Conservation (phyloP, 2,329 filamentous ascomycete genomes). For the Verticillium dahliae region DNA sequence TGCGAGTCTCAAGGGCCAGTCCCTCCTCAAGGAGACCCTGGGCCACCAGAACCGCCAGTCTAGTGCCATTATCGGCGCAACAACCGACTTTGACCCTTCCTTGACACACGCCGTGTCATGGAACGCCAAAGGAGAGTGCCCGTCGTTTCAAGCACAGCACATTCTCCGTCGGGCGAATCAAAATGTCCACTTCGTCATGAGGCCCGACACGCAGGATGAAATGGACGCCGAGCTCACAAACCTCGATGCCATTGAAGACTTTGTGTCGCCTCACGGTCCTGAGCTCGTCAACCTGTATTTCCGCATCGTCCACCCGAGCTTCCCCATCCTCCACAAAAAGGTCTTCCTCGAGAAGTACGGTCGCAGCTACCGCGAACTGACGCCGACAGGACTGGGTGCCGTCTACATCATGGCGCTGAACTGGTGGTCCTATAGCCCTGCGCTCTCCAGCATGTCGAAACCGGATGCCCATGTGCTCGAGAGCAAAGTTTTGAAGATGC, state of each 20-base stretch:
- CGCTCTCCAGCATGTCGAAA: constrained; percentile 31
- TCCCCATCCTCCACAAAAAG: constrained; percentile 45
- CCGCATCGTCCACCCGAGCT: constrained; percentile 43
- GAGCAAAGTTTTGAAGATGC: constrained; percentile 23
- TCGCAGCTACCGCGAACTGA: constrained; percentile 42
- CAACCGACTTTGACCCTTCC: constrained; percentile 7
- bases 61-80: constrained; percentile 7
- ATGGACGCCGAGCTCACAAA: constrained; percentile 21
- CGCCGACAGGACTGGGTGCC: constrained; percentile 41
- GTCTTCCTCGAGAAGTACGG: constrained; percentile 46
- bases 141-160: constrained; percentile 1
- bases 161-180: constrained; percentile 5
- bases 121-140: constrained; percentile 4
- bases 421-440: constrained; percentile 42
- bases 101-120: constrained; percentile 3
- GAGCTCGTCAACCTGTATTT: constrained; percentile 55
- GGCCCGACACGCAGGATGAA: constrained; percentile 8
- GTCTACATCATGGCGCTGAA: constrained; percentile 46
- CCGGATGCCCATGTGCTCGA: constrained; percentile 27
- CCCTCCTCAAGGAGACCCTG: constrained; percentile 9
- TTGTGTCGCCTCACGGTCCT: constrained; percentile 49
- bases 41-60: constrained; percentile 11
- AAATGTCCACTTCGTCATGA: constrained; percentile 5
- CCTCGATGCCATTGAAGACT: constrained; percentile 40
- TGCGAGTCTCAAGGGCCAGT: constrained; percentile 4